Base-by-base conservation (phyloP, 805 yeast genomes). In the Jamesozyma lodderae region DNA sequence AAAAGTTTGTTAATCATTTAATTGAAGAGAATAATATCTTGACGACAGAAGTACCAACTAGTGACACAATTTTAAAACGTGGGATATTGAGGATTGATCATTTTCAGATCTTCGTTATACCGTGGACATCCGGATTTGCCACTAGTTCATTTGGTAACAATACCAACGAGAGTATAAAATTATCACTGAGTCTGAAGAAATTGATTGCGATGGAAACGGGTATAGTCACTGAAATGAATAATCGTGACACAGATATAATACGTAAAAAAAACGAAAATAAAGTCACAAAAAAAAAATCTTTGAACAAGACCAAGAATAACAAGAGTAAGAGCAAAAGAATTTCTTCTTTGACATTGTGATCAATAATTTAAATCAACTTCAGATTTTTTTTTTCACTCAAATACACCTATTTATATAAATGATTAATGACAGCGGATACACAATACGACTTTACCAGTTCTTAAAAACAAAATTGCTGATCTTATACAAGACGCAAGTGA, bases 91-190 rank as follows among this genome's bases (percentile, higher is more conserved):
- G 33, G 6, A 36, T 53, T n/a, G 53, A 44, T 27, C 49, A 43
- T 15, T 44, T 36, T 30, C 41, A 39, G 14, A 22, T 52, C 18
- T 51, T 45, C 35, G 44, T 50, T 9, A 40, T 49, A 11, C 54
- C 54, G 4, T 47, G 56, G 56, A 25, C 27, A 11, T 28, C 49
- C 7, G 48, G 48, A 8, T 48, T 53, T 22, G 42, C 53, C n/a
- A 33, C 44, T 6, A 28, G 45, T 8, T 49, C 55, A 2, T 47
- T 57, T 40, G 60, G 59, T 15, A 31, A 34, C 14, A 49, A 41
- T 18, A 29, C 37, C 7, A 41, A 44, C 15, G 57, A 55, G 30
- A 43, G 46, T 26, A 41, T 43, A 20, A 55, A 55, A 36, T 40
- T 55, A 18, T 43, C 48, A 31, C 26, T 38, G n/a, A 39, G 44